A percentile compares a stretch with the other conserved stretches of the same genome.
Conservation (phyloP, 169 alveolate genomes). For the Plasmodium falciparum region DNA sequence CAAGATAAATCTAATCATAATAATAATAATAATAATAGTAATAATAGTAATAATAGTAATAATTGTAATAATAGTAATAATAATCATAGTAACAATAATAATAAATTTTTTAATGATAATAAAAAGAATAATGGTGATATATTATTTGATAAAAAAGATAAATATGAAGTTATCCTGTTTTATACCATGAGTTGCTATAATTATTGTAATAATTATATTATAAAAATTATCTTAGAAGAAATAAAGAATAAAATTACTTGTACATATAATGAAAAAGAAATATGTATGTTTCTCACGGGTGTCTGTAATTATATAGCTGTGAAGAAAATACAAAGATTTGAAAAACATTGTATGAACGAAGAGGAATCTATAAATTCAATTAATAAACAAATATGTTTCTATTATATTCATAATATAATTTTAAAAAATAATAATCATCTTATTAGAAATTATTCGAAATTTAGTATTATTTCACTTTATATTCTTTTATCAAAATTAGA, state of each 20-base stretch:
- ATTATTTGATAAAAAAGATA: conserved; percentile 5
- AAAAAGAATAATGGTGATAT: not conserved
- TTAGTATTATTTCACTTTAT: conserved; percentile 50
- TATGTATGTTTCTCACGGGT: conserved; percentile 29
- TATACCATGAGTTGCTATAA: conserved; percentile 34
- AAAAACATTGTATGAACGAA: conserved; percentile 11
- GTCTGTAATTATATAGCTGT: conserved; percentile 21
- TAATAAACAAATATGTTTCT: conserved; percentile 2
- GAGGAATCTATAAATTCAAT: conserved; percentile 22
- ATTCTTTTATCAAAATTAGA: conserved; percentile 31
- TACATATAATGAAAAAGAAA: conserved; percentile 41
- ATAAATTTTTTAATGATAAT: no score
- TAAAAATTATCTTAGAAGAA: not conserved
- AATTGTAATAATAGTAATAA: no score
- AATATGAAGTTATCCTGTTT: conserved; percentile 26
- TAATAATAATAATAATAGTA: no score
- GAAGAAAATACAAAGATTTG: conserved; percentile 23
- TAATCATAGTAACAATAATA: no score
- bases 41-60: no score
- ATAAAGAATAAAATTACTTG: conserved; percentile 9
- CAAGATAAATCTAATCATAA: not conserved
- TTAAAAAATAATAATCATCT: not conserved
- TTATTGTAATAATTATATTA: conserved; percentile 33
- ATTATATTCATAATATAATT: not conserved
- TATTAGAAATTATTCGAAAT: conserved; percentile 16